phyloP scores from a whole-genome alignment of 2,329 filamentous ascomycete genomes.

The Biscogniauxia mediterranea region DNA sequence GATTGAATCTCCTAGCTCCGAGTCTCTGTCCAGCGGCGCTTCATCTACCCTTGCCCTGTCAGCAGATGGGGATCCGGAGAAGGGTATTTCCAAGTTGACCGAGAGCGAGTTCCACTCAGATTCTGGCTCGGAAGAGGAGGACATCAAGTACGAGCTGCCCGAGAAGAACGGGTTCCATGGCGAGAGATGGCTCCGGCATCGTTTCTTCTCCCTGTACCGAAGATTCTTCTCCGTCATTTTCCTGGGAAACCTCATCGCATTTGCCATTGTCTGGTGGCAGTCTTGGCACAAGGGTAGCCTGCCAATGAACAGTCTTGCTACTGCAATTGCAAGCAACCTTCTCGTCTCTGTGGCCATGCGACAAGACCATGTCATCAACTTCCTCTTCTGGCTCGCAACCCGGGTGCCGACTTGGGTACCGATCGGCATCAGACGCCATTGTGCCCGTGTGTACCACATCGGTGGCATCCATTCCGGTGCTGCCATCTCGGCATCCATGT shows the following conservation, averaged over 20 bases:
- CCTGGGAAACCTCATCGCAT: constrained; percentile 48
- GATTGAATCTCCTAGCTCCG: constrained; percentile 11
- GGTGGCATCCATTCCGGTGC: constrained; percentile 52
- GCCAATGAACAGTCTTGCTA: constrained; percentile 32
- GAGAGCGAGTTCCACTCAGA: constrained; percentile 19
- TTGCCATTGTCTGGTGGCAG: constrained; percentile 40
- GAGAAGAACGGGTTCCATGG: constrained; percentile 40
- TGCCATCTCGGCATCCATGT: constrained; percentile 41
- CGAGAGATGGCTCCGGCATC: constrained; percentile 27
- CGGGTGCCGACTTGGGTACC: constrained; percentile 45
- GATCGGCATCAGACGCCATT: constrained; percentile 45
- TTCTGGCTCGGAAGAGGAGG: constrained; percentile 6
- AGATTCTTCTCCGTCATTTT: constrained; percentile 55
- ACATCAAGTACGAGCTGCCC: constrained; percentile 31
- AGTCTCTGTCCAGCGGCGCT: constrained; percentile 16
- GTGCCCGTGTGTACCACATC: constrained; percentile 51
- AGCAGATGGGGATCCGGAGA: constrained; percentile 21
- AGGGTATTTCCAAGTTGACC: constrained; percentile 22
- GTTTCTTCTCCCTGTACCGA: constrained; percentile 53
- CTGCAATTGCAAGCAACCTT: constrained; percentile 48
- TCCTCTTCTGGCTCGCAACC: constrained; percentile 45
- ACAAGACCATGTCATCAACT: constrained; percentile 53
- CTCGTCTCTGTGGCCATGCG: constrained; percentile 49
- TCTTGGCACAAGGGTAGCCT: constrained; percentile 19
- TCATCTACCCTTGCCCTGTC: constrained; percentile 5